Conservation (phyloP, 2,329 filamentous ascomycete species). For the Plectosphaerella plurivora region DNA sequence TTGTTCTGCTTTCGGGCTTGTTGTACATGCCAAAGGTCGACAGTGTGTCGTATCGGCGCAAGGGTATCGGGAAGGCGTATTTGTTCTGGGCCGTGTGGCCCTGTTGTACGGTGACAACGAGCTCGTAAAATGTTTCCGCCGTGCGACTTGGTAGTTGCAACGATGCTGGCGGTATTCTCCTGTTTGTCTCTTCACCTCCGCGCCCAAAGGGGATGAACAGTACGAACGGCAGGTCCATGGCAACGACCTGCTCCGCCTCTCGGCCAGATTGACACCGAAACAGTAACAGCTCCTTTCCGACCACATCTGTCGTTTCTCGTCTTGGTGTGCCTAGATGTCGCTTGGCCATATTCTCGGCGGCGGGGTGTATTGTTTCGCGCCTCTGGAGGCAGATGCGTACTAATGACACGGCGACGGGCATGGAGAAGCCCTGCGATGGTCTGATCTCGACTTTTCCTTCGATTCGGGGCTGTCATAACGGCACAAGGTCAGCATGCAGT, state of each 20-base stretch:
- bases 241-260: slow-evolving; percentile 82
- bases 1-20: slow-evolving; percentile 81
- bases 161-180: slow-evolving; percentile 87
- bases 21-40: slow-evolving; percentile 99
- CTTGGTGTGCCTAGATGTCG: slow-evolving; percentile 86
- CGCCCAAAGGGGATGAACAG: slow-evolving; percentile 95
- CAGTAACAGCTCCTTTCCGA: slow-evolving; percentile 91
- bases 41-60: slow-evolving; percentile 90
- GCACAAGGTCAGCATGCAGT: background rate
- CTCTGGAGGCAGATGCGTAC: slow-evolving; percentile 92
- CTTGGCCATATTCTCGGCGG: slow-evolving; percentile 89
- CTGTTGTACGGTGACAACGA: slow-evolving; percentile 94
- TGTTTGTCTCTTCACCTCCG: slow-evolving; percentile 82
- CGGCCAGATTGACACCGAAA: slow-evolving; percentile 81
- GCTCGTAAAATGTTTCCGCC: slow-evolving; percentile 95
- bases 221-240: slow-evolving; percentile 96
- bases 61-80: slow-evolving; percentile 84
- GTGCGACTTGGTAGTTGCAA: slow-evolving; percentile 86
- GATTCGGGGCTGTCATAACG: slow-evolving; percentile 71
- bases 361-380: slow-evolving; percentile 93
- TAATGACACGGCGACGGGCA: slow-evolving; percentile 84
- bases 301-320: slow-evolving; percentile 86
- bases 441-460: slow-evolving; percentile 97
- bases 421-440: slow-evolving; percentile 77
- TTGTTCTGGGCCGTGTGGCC: slow-evolving; percentile 83